Conservation (phyloP, 495 filamentous ascomycete species). For the Talaromyces trachyspermus region DNA sequence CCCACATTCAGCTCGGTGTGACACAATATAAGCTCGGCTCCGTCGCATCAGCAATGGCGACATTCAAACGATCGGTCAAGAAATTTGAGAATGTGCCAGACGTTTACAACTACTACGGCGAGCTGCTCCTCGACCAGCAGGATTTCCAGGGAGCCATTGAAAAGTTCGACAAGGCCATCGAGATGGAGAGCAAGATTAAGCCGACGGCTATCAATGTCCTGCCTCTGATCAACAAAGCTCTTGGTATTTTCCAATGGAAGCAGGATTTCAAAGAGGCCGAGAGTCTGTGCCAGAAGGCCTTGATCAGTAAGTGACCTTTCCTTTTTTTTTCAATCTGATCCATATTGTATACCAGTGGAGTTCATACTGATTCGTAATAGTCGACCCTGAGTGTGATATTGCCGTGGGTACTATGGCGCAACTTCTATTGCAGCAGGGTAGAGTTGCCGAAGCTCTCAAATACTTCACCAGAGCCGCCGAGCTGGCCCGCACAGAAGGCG, state of each 20-base stretch:
- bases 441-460: slow-evolving; percentile 88
- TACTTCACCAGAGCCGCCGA: slow-evolving; percentile 97
- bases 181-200: slow-evolving; percentile 93
- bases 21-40: slow-evolving; percentile 99
- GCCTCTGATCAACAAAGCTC: slow-evolving; percentile 95
- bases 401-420: slow-evolving; percentile 99
- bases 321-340: not conserved
- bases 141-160: slow-evolving; percentile 93
- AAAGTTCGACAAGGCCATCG: slow-evolving; percentile 95
- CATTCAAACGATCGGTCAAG: slow-evolving; percentile 95
- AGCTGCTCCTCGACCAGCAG: slow-evolving; percentile 94
- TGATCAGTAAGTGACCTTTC: slow-evolving; percentile 71
- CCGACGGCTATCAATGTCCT: slow-evolving; percentile 94
- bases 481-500: slow-evolving; percentile 89
- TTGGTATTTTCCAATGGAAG: slow-evolving; percentile 97
- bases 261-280: slow-evolving; percentile 92
- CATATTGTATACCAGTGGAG: not conserved
- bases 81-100: slow-evolving; percentile 95
- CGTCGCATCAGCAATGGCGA: slow-evolving; percentile 95
- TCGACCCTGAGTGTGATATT: slow-evolving; percentile 98
- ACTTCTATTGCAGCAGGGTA: slow-evolving; percentile 94
- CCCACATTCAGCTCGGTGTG: slow-evolving; percentile 97
- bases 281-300: slow-evolving; percentile 90
- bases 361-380: slow-evolving; percentile 40
- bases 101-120: slow-evolving; percentile 99